Conservation (phyloP, 2,329 filamentous ascomycete species). For the Fusarium irregulare region DNA sequence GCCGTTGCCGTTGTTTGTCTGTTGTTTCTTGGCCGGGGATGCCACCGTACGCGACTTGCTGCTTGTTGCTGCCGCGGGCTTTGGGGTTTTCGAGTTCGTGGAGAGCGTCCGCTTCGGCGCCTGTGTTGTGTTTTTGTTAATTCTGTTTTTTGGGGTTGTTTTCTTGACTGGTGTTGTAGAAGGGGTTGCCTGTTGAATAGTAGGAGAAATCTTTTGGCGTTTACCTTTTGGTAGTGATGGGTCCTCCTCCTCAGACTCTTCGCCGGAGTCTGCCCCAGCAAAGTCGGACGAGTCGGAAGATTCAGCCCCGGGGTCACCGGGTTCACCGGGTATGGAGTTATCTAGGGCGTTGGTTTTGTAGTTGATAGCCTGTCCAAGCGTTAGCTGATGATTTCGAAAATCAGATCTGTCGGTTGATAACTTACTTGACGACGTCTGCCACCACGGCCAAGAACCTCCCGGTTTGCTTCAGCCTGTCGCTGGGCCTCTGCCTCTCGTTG, state of each 20-base stretch:
- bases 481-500: conserved; percentile 83
- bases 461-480: conserved; percentile 74
- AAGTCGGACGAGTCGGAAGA: conserved; percentile 52
- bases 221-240: conserved; percentile 51
- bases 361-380: conserved; percentile 48
- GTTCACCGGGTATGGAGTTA: conserved; percentile 43
- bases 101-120: conserved; percentile 45
- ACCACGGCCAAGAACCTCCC: conserved; percentile 85
- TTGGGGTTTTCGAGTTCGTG: conserved; percentile 25
- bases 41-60: conserved; percentile 49
- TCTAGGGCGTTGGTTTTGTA: conserved; percentile 48
- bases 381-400: conserved; percentile 26
- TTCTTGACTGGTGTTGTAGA: conserved; percentile 45
- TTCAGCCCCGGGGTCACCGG: conserved; percentile 44
- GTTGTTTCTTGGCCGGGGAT: conserved; percentile 24
- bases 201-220: conserved; percentile 45
- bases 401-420: not conserved
- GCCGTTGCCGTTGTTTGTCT: conserved; percentile 15
- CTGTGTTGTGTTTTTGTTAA: conserved; percentile 51
- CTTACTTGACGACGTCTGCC: conserved; percentile 72
- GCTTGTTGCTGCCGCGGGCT: conserved; percentile 31
- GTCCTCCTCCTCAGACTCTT: conserved; percentile 42
- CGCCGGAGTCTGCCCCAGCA: conserved; percentile 49
- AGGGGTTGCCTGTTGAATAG: conserved; percentile 39
- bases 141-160: conserved; percentile 39